phyloP scores from a whole-genome alignment of 768 basidiomycete genomes.

The Rhizopogon vulgaris region DNA sequence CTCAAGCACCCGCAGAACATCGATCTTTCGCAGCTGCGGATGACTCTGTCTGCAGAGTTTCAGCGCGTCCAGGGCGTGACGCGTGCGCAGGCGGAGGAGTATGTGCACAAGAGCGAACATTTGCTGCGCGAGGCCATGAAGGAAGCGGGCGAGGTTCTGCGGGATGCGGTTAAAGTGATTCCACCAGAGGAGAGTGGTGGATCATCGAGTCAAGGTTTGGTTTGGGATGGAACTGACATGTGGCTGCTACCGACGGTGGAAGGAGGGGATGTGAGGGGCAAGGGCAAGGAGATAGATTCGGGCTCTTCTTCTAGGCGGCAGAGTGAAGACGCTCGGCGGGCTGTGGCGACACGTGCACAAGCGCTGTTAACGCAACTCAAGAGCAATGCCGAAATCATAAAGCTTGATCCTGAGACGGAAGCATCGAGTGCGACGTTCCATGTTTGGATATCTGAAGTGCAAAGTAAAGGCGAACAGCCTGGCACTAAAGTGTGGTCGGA shows the following conservation, averaged over 20 bases:
- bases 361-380: slow-evolving; percentile 67
- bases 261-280: slow-evolving; percentile 24
- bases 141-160: slow-evolving; percentile 76
- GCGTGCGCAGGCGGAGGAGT: slow-evolving; percentile 77
- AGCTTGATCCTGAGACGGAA: slow-evolving; percentile 69
- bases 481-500: slow-evolving; percentile 45
- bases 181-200: slow-evolving; percentile 59
- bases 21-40: slow-evolving; percentile 64
- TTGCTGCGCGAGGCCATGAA: slow-evolving; percentile 64
- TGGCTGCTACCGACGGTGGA: slow-evolving; percentile 59
- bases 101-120: slow-evolving; percentile 68
- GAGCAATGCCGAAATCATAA: slow-evolving; percentile 68
- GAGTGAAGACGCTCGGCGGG: slow-evolving; percentile 38
- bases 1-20: slow-evolving; percentile 57
- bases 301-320: slow-evolving; percentile 21
- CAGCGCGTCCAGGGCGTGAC: slow-evolving; percentile 72
- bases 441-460: slow-evolving; percentile 55
- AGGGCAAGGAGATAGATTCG: slow-evolving; percentile 30
- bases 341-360: slow-evolving; percentile 71
- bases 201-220: slow-evolving; percentile 31
- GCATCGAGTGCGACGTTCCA: slow-evolving; percentile 47
- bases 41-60: slow-evolving; percentile 58
- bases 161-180: slow-evolving; percentile 88
- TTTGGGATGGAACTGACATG: slow-evolving; percentile 86
- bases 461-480: slow-evolving; percentile 50